Evolutionary conservation across 179 eudicot genomes (phyloP).

Genomic region (Sideroxylon spinosum): DNA sequence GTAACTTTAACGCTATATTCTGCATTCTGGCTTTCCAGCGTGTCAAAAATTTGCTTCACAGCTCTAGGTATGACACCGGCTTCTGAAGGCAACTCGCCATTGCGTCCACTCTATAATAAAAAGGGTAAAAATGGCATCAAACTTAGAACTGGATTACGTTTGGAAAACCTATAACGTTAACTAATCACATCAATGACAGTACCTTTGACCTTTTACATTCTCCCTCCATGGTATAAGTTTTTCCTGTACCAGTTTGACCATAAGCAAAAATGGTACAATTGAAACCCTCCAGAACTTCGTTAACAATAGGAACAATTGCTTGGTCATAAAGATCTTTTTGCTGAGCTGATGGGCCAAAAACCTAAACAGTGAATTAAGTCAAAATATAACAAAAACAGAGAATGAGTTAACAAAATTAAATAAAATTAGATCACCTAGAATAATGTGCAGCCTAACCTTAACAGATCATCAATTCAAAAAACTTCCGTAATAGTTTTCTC

Average conservation of each 20-base stretch:
- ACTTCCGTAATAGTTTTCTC: neutral
- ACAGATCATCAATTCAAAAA: too few species aligned
- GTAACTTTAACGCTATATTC: conserved; percentile 99
- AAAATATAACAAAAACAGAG: neutral
- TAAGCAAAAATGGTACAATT: conserved; percentile 97
- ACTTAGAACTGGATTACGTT: neutral
- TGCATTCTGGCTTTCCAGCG: conserved; percentile 86
- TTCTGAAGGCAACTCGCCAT: conserved; percentile 74
- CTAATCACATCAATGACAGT: conserved; percentile 10
- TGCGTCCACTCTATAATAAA: conserved; percentile 56
- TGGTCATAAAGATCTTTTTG: conserved; percentile 88
- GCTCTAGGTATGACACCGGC: conserved; percentile 99
- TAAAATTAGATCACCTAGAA: too few species aligned
- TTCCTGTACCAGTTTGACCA: conserved; percentile 99
- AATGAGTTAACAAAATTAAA: neutral
- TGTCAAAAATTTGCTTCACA: conserved; percentile 89
- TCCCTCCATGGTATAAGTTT: conserved; percentile 98
- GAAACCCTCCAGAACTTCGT: conserved; percentile 93
- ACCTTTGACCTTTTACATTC: conserved; percentile 90
- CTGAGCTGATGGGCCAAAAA: conserved; percentile 83
- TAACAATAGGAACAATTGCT: conserved; percentile 84
- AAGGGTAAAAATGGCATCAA: conserved; percentile 7
- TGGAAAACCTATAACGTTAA: neutral
- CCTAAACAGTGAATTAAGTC: conserved; percentile 35
- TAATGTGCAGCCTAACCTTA: too few species aligned